Percentiles rank a stretch among this genome's conserved stretches.
Evolutionary conservation across 441 rosid species (phyloP).

Genomic region (Bruguiera hainesii): DNA sequence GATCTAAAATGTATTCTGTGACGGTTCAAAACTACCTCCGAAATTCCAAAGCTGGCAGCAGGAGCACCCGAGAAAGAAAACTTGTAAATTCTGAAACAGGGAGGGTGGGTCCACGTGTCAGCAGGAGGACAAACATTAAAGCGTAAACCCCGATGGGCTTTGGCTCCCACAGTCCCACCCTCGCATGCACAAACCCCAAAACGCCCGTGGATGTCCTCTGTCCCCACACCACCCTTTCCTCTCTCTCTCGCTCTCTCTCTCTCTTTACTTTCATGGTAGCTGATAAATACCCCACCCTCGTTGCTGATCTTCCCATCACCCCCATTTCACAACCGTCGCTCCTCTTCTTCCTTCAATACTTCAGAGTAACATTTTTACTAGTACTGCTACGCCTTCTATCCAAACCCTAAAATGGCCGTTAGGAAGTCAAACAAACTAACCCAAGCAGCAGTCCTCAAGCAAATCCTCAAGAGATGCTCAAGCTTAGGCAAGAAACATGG

Average conservation of each 20-base stretch:
- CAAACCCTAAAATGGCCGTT: slow-evolving; percentile 47
- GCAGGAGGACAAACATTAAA: slow-evolving; percentile 53
- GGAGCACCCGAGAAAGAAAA: background rate
- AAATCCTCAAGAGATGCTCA: slow-evolving; percentile 83
- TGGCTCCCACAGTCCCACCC: slow-evolving; percentile 45
- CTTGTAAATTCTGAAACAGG: background rate
- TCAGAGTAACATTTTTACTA: background rate
- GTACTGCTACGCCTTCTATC: background rate
- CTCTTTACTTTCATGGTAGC: background rate
- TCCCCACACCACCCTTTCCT: slow-evolving; percentile 25
- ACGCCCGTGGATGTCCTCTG: slow-evolving; percentile 40
- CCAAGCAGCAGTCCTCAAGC: slow-evolving; percentile 73
- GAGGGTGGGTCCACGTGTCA: slow-evolving; percentile 56
- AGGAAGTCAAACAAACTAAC: slow-evolving; percentile 58
- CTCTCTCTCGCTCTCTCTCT: slow-evolving; percentile 15
- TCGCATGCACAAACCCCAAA: slow-evolving; percentile 47
- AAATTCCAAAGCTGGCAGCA: too few species aligned
- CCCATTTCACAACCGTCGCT: background rate
- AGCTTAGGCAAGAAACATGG: slow-evolving; percentile 80
- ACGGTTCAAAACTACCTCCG: too few species aligned
- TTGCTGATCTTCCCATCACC: slow-evolving; percentile 14
- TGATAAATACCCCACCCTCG: slow-evolving; percentile 34
- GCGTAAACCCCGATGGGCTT: slow-evolving; percentile 33
- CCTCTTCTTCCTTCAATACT: background rate
- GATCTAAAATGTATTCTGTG: too few species aligned